Evolutionary conservation across 2,329 filamentous ascomycete species (phyloP).

Genomic region (Colletotrichum simmondsii): DNA sequence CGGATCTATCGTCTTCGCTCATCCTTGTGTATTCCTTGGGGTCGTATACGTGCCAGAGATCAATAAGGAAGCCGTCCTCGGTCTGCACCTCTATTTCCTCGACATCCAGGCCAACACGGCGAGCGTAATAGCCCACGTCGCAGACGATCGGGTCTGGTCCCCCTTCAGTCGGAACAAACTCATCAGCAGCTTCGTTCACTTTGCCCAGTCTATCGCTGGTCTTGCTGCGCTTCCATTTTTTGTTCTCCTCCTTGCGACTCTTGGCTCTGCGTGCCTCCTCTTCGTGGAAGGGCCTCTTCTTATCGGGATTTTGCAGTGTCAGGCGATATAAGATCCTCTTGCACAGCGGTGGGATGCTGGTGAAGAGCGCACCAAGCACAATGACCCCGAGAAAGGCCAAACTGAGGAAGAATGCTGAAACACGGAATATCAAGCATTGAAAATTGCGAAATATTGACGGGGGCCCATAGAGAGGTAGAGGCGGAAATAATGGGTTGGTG

Average conservation of each 20-base stretch:
- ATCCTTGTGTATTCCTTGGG: slow-evolving; percentile 75
- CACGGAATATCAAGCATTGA: slow-evolving; percentile 73
- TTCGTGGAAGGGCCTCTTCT: slow-evolving; percentile 73
- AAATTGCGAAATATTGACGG: slow-evolving; percentile 73
- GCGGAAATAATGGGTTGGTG: slow-evolving; percentile 86
- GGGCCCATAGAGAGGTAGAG: slow-evolving; percentile 83
- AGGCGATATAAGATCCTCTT: slow-evolving; percentile 62
- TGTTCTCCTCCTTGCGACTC: slow-evolving; percentile 66
- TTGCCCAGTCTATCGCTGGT: slow-evolving; percentile 49
- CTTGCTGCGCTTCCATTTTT: slow-evolving; percentile 68
- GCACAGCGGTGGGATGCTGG: slow-evolving; percentile 67
- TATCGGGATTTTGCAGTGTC: slow-evolving; percentile 69
- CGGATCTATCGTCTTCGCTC: slow-evolving; percentile 57
- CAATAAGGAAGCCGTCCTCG: slow-evolving; percentile 92
- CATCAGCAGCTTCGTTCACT: slow-evolving; percentile 58
- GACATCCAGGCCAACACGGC: slow-evolving; percentile 86
- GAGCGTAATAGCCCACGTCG: slow-evolving; percentile 87
- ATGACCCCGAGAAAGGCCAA: slow-evolving; percentile 81
- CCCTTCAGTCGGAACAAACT: slow-evolving; percentile 81
- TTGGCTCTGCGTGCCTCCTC: slow-evolving; percentile 74
- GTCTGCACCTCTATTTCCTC: slow-evolving; percentile 89
- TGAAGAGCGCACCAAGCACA: slow-evolving; percentile 78
- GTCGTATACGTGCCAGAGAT: slow-evolving; percentile 90
- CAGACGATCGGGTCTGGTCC: slow-evolving; percentile 82
- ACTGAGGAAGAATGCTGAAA: slow-evolving; percentile 80